Conservation (phyloP, 2,329 filamentous ascomycete genomes). For the Capronia americana region DNA sequence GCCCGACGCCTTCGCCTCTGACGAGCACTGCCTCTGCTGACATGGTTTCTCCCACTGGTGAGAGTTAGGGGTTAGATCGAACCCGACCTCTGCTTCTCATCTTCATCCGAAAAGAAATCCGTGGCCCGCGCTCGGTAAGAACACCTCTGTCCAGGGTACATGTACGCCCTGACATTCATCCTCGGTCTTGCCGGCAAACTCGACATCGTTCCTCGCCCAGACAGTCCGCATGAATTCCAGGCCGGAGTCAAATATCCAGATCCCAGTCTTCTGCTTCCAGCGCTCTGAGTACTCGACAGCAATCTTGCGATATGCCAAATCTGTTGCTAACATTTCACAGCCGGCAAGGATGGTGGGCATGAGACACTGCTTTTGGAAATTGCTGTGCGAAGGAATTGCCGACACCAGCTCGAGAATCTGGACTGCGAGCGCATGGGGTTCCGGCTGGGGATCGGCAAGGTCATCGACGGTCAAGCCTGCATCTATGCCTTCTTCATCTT, state of each 20-base stretch:
- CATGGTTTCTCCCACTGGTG: not conserved
- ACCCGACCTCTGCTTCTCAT: not conserved
- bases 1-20: not conserved
- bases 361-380: constrained; percentile 35
- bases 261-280: constrained; percentile 34
- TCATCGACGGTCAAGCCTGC: not conserved
- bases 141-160: constrained; percentile 23
- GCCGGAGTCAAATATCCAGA: constrained; percentile 35
- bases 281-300: constrained; percentile 33
- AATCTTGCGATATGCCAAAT: constrained; percentile 19
- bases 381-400: constrained; percentile 28
- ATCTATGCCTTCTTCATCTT: not conserved
- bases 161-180: not conserved
- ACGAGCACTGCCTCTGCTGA: not conserved
- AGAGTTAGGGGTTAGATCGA: not conserved
- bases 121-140: constrained; percentile 12
- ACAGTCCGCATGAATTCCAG: constrained; percentile 31
- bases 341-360: constrained; percentile 31
- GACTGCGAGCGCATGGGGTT: constrained; percentile 25
- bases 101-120: constrained; percentile 27
- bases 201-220: constrained; percentile 29
- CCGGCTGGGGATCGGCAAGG: not conserved
- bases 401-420: constrained; percentile 25
- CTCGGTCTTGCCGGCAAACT: not conserved
- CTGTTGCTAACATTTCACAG: constrained; percentile 22